Percentiles rank a stretch among this genome's conserved stretches.
Evolutionary conservation across 306 rosid species (phyloP).

Genomic region (Acacia melanoxylon): DNA sequence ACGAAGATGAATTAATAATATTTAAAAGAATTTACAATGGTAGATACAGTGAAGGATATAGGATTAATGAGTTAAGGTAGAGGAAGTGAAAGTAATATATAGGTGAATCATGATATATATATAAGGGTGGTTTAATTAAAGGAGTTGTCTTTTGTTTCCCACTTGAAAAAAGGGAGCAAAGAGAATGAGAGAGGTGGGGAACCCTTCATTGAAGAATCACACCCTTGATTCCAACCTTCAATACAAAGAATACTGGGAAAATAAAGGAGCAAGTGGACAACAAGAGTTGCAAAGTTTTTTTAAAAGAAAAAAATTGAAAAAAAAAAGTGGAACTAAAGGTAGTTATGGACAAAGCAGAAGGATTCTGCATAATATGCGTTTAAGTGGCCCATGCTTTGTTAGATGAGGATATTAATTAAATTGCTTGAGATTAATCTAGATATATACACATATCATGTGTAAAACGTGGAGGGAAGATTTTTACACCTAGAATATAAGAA

Average conservation of each 20-base stretch:
- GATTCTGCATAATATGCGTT: background rate
- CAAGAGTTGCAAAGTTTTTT: background rate
- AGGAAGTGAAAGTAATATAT: slow-evolving; percentile 29
- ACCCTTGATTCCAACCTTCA: slow-evolving; percentile 43
- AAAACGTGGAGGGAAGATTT: slow-evolving; percentile 1
- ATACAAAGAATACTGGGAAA: slow-evolving; percentile 22
- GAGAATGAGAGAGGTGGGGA: slow-evolving; percentile 23
- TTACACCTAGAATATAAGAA: background rate
- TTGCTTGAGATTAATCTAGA: slow-evolving; percentile 1
- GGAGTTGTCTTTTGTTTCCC: slow-evolving; percentile 49
- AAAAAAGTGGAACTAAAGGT: background rate
- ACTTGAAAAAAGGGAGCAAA: slow-evolving; percentile 36
- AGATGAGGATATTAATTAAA: background rate
- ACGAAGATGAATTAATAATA: background rate
- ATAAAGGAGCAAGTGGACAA: slow-evolving; percentile 14
- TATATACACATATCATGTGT: background rate
- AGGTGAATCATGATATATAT: slow-evolving; percentile 27
- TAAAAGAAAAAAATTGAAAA: background rate
- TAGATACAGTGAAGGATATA: background rate
- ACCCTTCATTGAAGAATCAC: slow-evolving; percentile 36
- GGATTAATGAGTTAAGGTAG: slow-evolving; percentile 26
- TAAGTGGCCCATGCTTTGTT: background rate
- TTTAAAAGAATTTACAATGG: background rate
- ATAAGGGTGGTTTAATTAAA: slow-evolving; percentile 39
- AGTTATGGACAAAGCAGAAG: background rate